Conservation (phyloP, 441 rosid species). For the Syzygium syzygioides region DNA sequence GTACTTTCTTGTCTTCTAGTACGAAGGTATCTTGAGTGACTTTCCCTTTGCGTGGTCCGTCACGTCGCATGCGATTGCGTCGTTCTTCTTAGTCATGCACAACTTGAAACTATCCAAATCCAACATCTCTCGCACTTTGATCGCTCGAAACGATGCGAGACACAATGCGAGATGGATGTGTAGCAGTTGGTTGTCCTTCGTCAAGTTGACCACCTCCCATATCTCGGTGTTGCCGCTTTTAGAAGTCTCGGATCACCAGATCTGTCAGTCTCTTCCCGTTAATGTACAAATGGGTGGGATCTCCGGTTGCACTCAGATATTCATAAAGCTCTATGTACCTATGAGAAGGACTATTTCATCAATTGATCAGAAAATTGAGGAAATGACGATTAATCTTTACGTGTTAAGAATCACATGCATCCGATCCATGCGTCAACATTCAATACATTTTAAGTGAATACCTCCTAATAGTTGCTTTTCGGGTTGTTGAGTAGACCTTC, state of each 20-base stretch:
- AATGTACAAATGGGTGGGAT: conserved; percentile 76
- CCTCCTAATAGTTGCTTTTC: background rate
- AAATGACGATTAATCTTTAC: background rate
- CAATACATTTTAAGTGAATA: background rate
- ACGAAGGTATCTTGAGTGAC: conserved; percentile 31
- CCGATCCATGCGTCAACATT: conserved; percentile 5
- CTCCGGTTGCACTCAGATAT: conserved; percentile 43
- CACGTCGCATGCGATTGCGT: conserved; percentile 51
- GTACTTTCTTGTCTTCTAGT: conserved; percentile 89
- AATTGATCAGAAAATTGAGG: background rate
- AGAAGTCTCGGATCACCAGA: conserved; percentile 59
- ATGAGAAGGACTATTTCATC: background rate
- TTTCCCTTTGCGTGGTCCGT: conserved; percentile 48
- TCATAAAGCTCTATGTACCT: conserved; percentile 75
- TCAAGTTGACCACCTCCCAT: conserved; percentile 89
- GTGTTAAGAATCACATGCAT: conserved; percentile 31
- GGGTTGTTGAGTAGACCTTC: background rate
- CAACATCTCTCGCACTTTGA: conserved; percentile 53
- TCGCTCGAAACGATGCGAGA: conserved; percentile 55
- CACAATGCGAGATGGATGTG: conserved; percentile 81
- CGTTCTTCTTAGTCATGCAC: conserved; percentile 59
- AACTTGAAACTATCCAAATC: conserved; percentile 43
- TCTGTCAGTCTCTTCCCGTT: conserved; percentile 54
- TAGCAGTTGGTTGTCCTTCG: conserved; percentile 82
- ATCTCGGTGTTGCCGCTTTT: conserved; percentile 63